Percentiles rank a stretch among this genome's conserved stretches.
phyloP scores from a whole-genome alignment of 1,284 basidiomycete genomes.

The Apiotrichum siamense region DNA sequence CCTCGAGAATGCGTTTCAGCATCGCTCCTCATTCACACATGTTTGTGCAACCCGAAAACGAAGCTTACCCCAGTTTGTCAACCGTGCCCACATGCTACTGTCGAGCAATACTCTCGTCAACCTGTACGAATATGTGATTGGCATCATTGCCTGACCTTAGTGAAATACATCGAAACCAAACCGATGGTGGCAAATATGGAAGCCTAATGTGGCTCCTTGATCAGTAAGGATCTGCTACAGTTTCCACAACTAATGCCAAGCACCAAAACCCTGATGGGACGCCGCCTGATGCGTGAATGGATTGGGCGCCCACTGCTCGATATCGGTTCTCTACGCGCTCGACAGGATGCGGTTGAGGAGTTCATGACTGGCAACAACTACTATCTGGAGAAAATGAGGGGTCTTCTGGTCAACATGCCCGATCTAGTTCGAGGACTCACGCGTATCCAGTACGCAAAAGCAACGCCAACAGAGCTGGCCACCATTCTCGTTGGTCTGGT shows the following conservation, averaged over 20 bases:
- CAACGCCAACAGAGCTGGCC: constrained; percentile 76
- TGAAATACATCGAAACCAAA: constrained; percentile 86
- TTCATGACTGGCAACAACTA: constrained; percentile 58
- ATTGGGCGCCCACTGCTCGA: constrained; percentile 78
- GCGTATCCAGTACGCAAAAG: constrained; percentile 83
- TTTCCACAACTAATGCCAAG: constrained; percentile 6
- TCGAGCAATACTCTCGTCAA: constrained; percentile 83
- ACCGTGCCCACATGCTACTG: constrained; percentile 77
- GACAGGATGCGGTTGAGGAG: constrained; percentile 79
- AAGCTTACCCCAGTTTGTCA: constrained; percentile 55
- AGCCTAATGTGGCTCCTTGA: constrained; percentile 64
- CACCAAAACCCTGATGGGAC: constrained; percentile 82
- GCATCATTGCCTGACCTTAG: constrained; percentile 37
- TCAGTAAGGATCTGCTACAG: neutral
- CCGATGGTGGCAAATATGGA: constrained; percentile 66
- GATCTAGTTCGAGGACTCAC: constrained; percentile 85
- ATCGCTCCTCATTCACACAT: constrained; percentile 67
- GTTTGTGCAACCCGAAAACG: constrained; percentile 11
- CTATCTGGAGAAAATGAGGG: constrained; percentile 57
- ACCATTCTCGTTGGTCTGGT: constrained; percentile 69
- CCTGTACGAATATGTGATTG: constrained; percentile 50
- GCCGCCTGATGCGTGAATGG: constrained; percentile 76
- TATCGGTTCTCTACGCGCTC: constrained; percentile 59
- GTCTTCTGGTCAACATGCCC: constrained; percentile 66
- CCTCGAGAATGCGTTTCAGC: constrained; percentile 66